Base-by-base conservation (phyloP, 768 basidiomycete genomes). In the Tremella yokohamensis region DNA sequence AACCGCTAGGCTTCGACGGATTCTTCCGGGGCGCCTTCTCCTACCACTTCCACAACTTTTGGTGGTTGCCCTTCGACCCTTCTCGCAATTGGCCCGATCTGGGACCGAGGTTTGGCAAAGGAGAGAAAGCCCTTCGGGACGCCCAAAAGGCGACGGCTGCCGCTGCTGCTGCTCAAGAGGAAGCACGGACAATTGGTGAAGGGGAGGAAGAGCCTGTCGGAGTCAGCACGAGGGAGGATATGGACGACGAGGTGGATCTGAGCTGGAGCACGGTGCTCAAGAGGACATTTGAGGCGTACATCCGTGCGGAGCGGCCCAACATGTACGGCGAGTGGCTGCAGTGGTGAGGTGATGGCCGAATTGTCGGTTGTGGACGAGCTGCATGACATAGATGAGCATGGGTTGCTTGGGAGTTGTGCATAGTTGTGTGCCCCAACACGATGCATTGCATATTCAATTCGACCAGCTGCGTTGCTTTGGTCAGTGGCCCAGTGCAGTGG, bases 31-130 rank as follows among this genome's bases (percentile, higher is more conserved):
- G 94, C 6, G 89, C 94, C 3, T 97, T 85, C 74, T 92, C 89
- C 1, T 98, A 98, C 76, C 92, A 97, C 76, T 97, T 88, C 78
- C 93, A 98, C 61, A 78, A 78, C 54, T 77, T 77, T 61, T 78
- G 77, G 77, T 96, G 94, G 94, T 86, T 87, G 63, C 89, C 93
- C 3, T 96, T 97, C 66, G 94, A 99, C 76, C 83, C 88, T 0
- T 78, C 84, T 8, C 85, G 93, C n/a, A 93, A 98, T 74, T 97
- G 86, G 85, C 94, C 94, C 1, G 94, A 97, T 72, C 83, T 98
- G 24, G 94, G 94, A 1, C 79, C 83, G 11, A 83, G 82, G 16
- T 97, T 97, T 75, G 79, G 79, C 19, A 83, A 83, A 12, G 87
- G 87, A 34, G 93, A 97, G 79, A 82, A 81, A 51, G 78, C 80